These are phyloP conservation scores for Aspergillus nanangensis DNA, from an alignment of 495 filamentous ascomycete genomes.

Conservation along the genomic window DNA sequence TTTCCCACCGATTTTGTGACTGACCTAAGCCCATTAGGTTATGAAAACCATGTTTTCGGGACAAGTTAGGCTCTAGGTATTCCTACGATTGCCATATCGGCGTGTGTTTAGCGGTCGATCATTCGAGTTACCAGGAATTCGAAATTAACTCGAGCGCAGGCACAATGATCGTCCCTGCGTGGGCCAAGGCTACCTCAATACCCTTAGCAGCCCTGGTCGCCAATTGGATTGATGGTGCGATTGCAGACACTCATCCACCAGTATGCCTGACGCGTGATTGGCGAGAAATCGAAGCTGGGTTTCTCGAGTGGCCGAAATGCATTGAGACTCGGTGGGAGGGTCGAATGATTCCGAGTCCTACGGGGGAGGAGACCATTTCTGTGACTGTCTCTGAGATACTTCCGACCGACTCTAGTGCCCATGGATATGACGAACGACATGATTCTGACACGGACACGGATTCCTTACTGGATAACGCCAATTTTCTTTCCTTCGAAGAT, in stretches of 20 bases:
- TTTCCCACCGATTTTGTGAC: too few species aligned
- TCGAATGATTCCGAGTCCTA: not conserved
- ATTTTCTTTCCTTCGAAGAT: slow-evolving; percentile 96
- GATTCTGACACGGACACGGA: slow-evolving; percentile 53
- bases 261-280: slow-evolving; percentile 11
- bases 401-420: too few species aligned
- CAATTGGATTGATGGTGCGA: slow-evolving; percentile 5
- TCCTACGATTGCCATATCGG: too few species aligned
- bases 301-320: slow-evolving; percentile 18
- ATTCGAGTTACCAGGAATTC: too few species aligned
- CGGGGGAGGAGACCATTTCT: slow-evolving; percentile 2
- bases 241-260: slow-evolving; percentile 5
- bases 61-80: too few species aligned
- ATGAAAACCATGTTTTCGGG: too few species aligned
- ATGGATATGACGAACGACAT: slow-evolving; percentile 9
- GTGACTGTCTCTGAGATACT: slow-evolving; percentile 7
- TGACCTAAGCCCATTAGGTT: too few species aligned
- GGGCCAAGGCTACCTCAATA: slow-evolving; percentile 11
- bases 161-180: slow-evolving; percentile 9
- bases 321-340: slow-evolving; percentile 14
- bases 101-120: too few species aligned
- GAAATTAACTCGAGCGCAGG: not conserved
- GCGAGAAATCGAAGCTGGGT: slow-evolving; percentile 11
- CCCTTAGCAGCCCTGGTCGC: slow-evolving; percentile 8
- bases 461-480: slow-evolving; percentile 71